Evolutionary conservation across 192 early-diverging fungal genomes (phyloP).

Genomic region (Coemansia sp.): DNA sequence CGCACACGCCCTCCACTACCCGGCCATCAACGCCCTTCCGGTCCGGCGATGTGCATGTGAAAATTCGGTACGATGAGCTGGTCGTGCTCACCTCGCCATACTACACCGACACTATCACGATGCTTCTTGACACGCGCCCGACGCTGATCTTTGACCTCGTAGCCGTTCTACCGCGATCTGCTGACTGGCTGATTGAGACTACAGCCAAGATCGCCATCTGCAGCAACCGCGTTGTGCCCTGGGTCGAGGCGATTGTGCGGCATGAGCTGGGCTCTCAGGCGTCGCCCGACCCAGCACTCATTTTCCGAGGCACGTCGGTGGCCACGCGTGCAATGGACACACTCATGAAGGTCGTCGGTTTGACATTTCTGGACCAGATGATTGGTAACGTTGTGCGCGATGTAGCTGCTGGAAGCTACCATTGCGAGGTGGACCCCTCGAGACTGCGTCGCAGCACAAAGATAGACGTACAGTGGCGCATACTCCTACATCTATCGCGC

Average conservation of each 20-base stretch:
- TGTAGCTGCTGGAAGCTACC: slow-evolving; percentile 49
- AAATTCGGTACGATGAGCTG: slow-evolving; percentile 45
- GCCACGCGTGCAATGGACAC: slow-evolving; percentile 65
- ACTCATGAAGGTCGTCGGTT: slow-evolving; percentile 65
- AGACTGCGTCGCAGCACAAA: slow-evolving; percentile 10
- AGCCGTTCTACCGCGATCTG: slow-evolving; percentile 18
- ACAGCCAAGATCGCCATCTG: slow-evolving; percentile 35
- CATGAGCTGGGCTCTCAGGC: slow-evolving; percentile 33
- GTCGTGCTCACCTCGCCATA: slow-evolving; percentile 20
- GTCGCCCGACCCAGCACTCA: slow-evolving; percentile 35
- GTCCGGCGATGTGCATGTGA: slow-evolving; percentile 42
- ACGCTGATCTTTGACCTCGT: slow-evolving; percentile 32
- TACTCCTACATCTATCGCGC: slow-evolving; percentile 48
- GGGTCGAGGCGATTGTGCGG: slow-evolving; percentile 34
- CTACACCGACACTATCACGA: slow-evolving; percentile 15
- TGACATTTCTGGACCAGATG: slow-evolving; percentile 59
- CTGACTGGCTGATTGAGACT: slow-evolving; percentile 50
- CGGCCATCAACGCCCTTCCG: slow-evolving; percentile 27
- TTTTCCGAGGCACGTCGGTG: slow-evolving; percentile 61
- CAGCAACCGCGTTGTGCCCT: slow-evolving; percentile 11
- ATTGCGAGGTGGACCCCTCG: slow-evolving; percentile 65
- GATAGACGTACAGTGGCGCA: slow-evolving; percentile 48
- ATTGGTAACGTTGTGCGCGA: slow-evolving; percentile 60
- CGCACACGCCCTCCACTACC: neutral
- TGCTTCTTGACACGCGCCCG: slow-evolving; percentile 26